phyloP scores from a whole-genome alignment of 352 stramenopile genomes.

The Vaucheria bursata region DNA sequence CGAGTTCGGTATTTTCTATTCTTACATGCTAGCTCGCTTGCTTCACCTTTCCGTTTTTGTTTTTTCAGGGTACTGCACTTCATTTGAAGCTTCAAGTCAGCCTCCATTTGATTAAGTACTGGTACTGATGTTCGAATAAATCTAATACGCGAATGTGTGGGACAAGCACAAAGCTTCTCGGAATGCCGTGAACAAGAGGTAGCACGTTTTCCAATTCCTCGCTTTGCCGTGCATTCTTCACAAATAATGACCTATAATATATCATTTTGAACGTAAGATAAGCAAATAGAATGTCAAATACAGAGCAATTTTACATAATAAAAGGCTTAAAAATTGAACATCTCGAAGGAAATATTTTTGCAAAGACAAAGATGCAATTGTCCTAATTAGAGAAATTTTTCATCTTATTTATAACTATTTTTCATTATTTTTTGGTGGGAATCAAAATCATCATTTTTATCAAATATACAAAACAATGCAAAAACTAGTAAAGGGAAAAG shows the following conservation, averaged over 20 bases:
- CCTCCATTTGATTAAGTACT: too few relatives aligned
- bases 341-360: background rate
- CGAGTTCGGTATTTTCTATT: too few relatives aligned
- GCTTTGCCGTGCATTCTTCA: background rate
- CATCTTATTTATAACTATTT: background rate
- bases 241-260: conserved; percentile 1
- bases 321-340: background rate
- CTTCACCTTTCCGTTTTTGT: too few relatives aligned
- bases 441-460: too few relatives aligned
- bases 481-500: too few relatives aligned
- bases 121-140: too few relatives aligned
- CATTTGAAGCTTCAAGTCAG: too few relatives aligned
- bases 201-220: background rate
- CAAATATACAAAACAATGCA: too few relatives aligned
- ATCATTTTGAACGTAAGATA: background rate
- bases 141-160: too few relatives aligned
- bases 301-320: background rate
- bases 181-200: conserved; percentile 12
- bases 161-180: conserved; percentile 19
- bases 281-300: background rate
- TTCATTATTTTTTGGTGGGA: too few relatives aligned
- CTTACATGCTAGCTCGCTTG: too few relatives aligned
- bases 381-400: background rate
- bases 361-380: background rate
- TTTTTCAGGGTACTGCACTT: too few relatives aligned